Conservation (phyloP, 1,284 basidiomycete genomes). For the Sutorius eximius region DNA sequence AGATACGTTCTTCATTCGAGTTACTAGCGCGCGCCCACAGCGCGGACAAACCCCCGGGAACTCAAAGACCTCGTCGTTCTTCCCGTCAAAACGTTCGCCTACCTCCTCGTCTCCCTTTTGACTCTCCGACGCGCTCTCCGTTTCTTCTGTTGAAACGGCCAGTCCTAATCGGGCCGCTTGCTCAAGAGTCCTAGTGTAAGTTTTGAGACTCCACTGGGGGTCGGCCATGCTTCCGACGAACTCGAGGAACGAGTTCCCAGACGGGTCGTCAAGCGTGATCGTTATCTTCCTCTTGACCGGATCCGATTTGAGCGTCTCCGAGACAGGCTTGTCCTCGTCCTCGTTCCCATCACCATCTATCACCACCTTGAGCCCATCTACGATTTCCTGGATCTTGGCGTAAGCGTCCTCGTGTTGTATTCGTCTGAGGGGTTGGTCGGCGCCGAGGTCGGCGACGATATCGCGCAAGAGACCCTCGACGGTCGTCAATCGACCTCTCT, state of each 20-base stretch:
- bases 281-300: slow-evolving; percentile 72
- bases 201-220: slow-evolving; percentile 91
- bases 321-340: slow-evolving; percentile 39
- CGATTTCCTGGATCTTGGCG: slow-evolving; percentile 75
- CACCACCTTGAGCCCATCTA: slow-evolving; percentile 68
- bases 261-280: slow-evolving; percentile 87
- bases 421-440: slow-evolving; percentile 85
- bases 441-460: slow-evolving; percentile 78
- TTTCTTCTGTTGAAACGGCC: slow-evolving; percentile 45
- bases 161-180: slow-evolving; percentile 88
- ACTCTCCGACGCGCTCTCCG: slow-evolving; percentile 28
- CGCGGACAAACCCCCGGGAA: slow-evolving; percentile 91
- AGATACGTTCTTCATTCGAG: slow-evolving; percentile 93
- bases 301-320: slow-evolving; percentile 41
- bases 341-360: slow-evolving; percentile 57
- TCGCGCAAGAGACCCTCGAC: slow-evolving; percentile 92
- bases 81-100: slow-evolving; percentile 28
- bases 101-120: slow-evolving; percentile 34
- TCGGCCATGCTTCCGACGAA: slow-evolving; percentile 79
- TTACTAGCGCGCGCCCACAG: slow-evolving; percentile 83
- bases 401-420: slow-evolving; percentile 80
- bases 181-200: slow-evolving; percentile 79
- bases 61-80: slow-evolving; percentile 83
- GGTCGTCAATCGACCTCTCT: slow-evolving; percentile 91
- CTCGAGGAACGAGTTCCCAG: slow-evolving; percentile 94